These are phyloP conservation scores for Beauveria asiatica DNA, from an alignment of 2,329 filamentous ascomycete species.

Conservation along the genomic window DNA sequence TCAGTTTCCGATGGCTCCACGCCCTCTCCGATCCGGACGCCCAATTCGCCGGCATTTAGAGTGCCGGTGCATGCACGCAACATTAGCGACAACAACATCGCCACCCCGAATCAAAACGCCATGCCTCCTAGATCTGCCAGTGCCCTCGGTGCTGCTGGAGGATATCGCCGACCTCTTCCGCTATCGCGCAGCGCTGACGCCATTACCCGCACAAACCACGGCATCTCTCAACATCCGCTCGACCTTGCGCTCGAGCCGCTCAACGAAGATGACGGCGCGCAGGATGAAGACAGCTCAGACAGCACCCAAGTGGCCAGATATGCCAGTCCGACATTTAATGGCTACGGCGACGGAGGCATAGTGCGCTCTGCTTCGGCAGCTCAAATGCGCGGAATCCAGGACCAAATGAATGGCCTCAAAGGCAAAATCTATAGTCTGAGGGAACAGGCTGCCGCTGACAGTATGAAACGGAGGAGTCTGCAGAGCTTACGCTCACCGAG, in stretches of 20 bases:
- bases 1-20: conserved; percentile 41
- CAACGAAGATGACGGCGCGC: conserved; percentile 41
- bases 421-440: conserved; percentile 75
- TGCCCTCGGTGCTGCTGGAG: conserved; percentile 50
- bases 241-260: conserved; percentile 43
- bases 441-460: conserved; percentile 71
- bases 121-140: conserved; percentile 52
- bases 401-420: conserved; percentile 79
- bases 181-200: conserved; percentile 37
- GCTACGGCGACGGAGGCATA: conserved; percentile 39
- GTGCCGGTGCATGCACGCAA: conserved; percentile 21
- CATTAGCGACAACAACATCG: conserved; percentile 23
- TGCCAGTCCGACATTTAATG: conserved; percentile 36
- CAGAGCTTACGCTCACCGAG: conserved; percentile 68
- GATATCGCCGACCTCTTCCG: conserved; percentile 43
- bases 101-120: conserved; percentile 18
- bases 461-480: conserved; percentile 65
- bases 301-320: conserved; percentile 28
- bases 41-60: conserved; percentile 16
- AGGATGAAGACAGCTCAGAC: conserved; percentile 23
- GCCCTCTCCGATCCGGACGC: conserved; percentile 39
- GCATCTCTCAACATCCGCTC: conserved; percentile 29
- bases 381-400: conserved; percentile 64
- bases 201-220: conserved; percentile 25
- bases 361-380: conserved; percentile 63